Conservation (phyloP, 495 filamentous ascomycete species). For the Penicillium chermesinum region DNA sequence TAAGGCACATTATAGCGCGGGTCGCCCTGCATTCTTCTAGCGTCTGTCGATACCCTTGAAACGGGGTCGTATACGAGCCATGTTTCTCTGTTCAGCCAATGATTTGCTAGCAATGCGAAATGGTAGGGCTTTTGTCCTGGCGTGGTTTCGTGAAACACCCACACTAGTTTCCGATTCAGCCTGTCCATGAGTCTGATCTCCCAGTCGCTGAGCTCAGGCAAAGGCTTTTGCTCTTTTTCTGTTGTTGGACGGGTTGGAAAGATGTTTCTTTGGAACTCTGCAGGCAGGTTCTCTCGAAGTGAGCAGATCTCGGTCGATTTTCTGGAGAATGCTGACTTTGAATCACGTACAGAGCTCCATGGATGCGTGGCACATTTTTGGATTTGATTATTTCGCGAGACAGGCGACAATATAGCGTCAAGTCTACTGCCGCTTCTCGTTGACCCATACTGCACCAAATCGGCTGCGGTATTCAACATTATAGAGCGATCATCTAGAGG, state of each 20-base stretch:
- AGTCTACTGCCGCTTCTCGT: background rate
- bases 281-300: background rate
- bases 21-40: constrained; percentile 32
- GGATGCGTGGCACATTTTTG: background rate
- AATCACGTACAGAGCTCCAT: background rate
- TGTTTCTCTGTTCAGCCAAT: constrained; percentile 40
- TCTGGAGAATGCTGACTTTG: background rate
- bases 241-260: background rate
- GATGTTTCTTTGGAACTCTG: background rate
- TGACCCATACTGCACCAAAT: background rate
- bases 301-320: background rate
- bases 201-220: constrained; percentile 26
- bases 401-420: background rate
- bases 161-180: constrained; percentile 35
- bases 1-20: constrained; percentile 34
- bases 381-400: background rate
- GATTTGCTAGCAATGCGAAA: constrained; percentile 39
- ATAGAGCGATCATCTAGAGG: background rate
- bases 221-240: background rate
- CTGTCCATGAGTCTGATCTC: constrained; percentile 33
- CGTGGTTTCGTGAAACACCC: constrained; percentile 35
- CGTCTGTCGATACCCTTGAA: constrained; percentile 32
- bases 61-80: constrained; percentile 39
- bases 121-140: constrained; percentile 41
- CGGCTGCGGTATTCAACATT: background rate